Percentiles rank a stretch among this genome's conserved stretches.
phyloP scores from a whole-genome alignment of 2,329 filamentous ascomycete genomes.

The Epicoccum sorghinum region DNA sequence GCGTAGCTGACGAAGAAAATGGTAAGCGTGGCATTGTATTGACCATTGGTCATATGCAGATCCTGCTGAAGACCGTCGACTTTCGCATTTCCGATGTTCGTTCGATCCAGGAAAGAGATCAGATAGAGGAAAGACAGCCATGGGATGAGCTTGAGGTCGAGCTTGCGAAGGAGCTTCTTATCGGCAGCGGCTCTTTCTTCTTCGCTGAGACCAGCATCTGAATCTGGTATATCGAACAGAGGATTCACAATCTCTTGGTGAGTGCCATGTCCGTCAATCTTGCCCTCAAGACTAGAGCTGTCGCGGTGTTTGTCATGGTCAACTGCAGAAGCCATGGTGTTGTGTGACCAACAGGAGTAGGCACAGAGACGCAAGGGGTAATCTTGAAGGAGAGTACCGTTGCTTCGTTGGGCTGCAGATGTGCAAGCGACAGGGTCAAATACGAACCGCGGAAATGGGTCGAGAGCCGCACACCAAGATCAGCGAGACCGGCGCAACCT shows the following conservation, averaged over 20 bases:
- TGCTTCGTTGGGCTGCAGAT: too few relatives aligned
- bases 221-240: constrained; percentile 53
- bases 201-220: constrained; percentile 68
- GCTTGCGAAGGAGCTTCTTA: constrained; percentile 65
- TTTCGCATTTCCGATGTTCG: constrained; percentile 78
- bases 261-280: constrained; percentile 20
- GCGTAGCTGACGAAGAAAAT: constrained; percentile 90
- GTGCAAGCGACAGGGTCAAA: neutral
- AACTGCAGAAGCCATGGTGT: constrained; percentile 29
- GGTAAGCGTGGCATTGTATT: constrained; percentile 78
- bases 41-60: constrained; percentile 64
- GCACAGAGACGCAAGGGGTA: neutral
- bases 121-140: constrained; percentile 76
- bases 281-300: constrained; percentile 30
- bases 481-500: constrained; percentile 3
- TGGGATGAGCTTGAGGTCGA: constrained; percentile 67
- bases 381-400: too few relatives aligned
- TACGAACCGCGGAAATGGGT: neutral
- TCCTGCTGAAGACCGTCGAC: constrained; percentile 64
- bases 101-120: constrained; percentile 70
- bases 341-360: neutral
- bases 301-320: constrained; percentile 26
- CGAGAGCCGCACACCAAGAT: constrained; percentile 14
- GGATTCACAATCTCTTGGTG: constrained; percentile 18
- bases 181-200: constrained; percentile 68